These are phyloP conservation scores for Fraxinus latifolia DNA, from an alignment of 305 asterid genomes.

Conservation along the genomic window DNA sequence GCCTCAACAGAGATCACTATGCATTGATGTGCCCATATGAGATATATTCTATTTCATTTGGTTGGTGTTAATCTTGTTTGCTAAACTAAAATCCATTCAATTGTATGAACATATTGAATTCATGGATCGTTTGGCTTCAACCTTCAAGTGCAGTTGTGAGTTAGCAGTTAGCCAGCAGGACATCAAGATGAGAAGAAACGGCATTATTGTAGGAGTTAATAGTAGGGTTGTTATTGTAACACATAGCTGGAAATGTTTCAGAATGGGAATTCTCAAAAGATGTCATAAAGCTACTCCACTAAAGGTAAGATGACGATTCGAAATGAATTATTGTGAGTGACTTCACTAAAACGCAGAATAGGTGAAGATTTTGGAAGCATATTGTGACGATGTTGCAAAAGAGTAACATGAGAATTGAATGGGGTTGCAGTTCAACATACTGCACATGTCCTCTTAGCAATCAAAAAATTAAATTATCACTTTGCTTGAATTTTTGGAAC, in stretches of 20 bases:
- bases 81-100: not conserved
- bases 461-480: not conserved
- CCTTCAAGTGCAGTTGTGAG: not conserved
- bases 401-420: not conserved
- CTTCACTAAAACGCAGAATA: not conserved
- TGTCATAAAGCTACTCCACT: not conserved
- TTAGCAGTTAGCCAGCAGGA: not conserved
- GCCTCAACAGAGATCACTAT: not conserved
- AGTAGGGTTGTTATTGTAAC: not conserved
- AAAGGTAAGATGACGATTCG: not conserved
- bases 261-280: not conserved
- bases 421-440: not conserved
- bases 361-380: not conserved
- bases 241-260: not conserved
- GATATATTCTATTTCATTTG: not conserved
- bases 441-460: not conserved
- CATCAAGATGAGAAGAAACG: not conserved
- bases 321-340: not conserved
- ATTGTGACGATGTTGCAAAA: not conserved
- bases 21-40: not conserved
- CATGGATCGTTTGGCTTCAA: not conserved
- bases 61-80: not conserved
- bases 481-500: not conserved
- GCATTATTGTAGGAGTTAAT: not conserved
- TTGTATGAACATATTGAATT: constrained; percentile 1